Base-by-base conservation (phyloP, 2,329 filamentous ascomycete genomes). In the Colletotrichum sp. region DNA sequence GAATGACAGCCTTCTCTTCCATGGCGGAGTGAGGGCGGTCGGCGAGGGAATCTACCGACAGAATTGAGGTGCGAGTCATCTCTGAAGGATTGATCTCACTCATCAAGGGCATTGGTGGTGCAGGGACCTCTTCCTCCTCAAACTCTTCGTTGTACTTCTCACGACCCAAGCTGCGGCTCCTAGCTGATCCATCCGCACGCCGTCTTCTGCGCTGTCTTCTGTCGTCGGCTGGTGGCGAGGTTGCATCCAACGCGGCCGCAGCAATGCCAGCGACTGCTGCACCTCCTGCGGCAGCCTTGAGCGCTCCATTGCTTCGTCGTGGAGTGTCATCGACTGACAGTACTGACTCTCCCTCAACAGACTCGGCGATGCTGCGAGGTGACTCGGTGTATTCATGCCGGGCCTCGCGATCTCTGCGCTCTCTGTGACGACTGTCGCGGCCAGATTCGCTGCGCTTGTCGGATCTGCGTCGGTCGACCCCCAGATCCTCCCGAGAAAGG, bases 61-160 rank as follows among this genome's bases (percentile, higher is more conserved):
- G 86, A 70, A 99, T 95, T 0, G 96, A 98, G 18, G 94, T 94
- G 79, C 96, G 91, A 1, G 96, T 99, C 71, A 98, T 85, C 68
- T 98, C 96, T 0, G 96, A 98, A 57, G 94, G 92, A 78, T 95
- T 94, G 73, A 98, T 91, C 72, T 95, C 95, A 84, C 96, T 98
- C 84, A 94, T 93, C 77, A 98, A 89, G 4, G 96, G 96, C 93
- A 98, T 95, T 8, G 95, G 95, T 8, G 96, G 94, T 7, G 86
- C 84, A 12, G 88, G 88, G 16, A 95, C 91, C 68, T 92, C 89
- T 75, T 90, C 87, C 3, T 90, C 87, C 8, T 90, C 90, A 52
- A 89, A 88, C 13, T 89, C 89, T 15, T 91, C 89, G 1, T 83
- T 82, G 76, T 87, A 87, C 64, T 84, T 85, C 57, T 89, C 88